Evolutionary conservation across 2,329 filamentous ascomycete genomes (phyloP).

Genomic region (Aspergillus neoniger): DNA sequence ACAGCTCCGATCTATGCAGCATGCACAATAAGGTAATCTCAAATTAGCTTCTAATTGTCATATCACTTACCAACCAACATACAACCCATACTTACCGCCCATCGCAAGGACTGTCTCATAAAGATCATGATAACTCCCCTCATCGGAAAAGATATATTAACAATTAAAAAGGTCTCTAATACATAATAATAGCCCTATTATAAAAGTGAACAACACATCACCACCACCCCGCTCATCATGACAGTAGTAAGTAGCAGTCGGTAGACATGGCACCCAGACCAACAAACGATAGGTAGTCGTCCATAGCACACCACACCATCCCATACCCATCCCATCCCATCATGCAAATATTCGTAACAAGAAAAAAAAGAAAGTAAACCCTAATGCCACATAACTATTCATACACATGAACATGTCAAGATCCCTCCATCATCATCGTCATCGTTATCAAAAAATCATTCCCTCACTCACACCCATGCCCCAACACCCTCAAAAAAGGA

Average conservation of each 20-base stretch:
- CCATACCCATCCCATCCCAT: neutral
- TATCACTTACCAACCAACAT: neutral
- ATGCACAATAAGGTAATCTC: neutral
- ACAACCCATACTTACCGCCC: neutral
- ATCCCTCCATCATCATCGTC: neutral
- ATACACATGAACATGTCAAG: neutral
- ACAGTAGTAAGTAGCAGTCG: neutral
- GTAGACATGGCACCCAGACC: neutral
- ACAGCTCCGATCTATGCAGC: neutral
- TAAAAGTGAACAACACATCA: neutral
- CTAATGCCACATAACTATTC: neutral
- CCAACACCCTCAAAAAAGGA: no score
- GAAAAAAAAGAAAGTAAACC: no score
- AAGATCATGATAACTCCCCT: neutral
- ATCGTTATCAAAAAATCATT: neutral
- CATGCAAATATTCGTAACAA: neutral
- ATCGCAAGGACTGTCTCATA: no score
- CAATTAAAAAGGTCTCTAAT: slow-evolving; percentile 1
- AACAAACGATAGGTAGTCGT: neutral
- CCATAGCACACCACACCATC: neutral
- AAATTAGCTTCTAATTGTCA: no score
- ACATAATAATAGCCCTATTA: neutral
- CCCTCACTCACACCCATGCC: neutral
- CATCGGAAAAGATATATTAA: neutral
- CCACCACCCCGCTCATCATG: neutral